These are phyloP conservation scores for Pulveroboletus sp. DNA, from an alignment of 768 basidiomycete genomes.

Conservation along the genomic window DNA sequence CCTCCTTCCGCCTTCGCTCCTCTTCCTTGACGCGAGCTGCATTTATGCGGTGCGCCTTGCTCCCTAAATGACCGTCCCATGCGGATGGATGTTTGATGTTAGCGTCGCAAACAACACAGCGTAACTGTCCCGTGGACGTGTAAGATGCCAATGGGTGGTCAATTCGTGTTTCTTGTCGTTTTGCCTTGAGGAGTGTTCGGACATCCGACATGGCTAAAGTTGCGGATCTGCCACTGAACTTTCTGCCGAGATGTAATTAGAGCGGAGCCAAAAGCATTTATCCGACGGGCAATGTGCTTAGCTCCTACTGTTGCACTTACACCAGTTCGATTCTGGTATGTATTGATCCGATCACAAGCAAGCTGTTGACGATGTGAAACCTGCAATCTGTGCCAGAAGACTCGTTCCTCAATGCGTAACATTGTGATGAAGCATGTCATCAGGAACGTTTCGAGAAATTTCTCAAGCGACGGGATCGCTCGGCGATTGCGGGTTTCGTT, in stretches of 20 bases:
- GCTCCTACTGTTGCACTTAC: too few relatives aligned
- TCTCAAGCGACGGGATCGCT: too few relatives aligned
- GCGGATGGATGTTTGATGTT: conserved; percentile 71
- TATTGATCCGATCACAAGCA: too few relatives aligned
- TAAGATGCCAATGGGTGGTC: conserved; percentile 74
- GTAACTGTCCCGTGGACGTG: conserved; percentile 58
- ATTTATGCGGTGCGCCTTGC: conserved; percentile 71
- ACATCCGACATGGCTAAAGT: conserved; percentile 61
- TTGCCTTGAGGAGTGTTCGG: conserved; percentile 78
- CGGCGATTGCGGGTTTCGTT: too few relatives aligned
- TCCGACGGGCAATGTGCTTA: too few relatives aligned
- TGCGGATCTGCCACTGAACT: not conserved
- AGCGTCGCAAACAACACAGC: conserved; percentile 61
- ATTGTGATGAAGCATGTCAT: too few relatives aligned
- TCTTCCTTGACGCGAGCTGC: conserved; percentile 57
- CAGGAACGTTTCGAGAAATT: too few relatives aligned
- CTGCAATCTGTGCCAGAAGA: too few relatives aligned
- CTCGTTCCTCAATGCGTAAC: too few relatives aligned
- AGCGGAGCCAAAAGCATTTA: not conserved
- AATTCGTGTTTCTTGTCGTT: conserved; percentile 70
- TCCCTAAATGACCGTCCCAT: conserved; percentile 86
- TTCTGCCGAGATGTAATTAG: not conserved
- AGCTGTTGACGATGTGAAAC: too few relatives aligned
- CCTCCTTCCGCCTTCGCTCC: conserved; percentile 40
- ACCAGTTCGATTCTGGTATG: too few relatives aligned